Evolutionary conservation across 371 early-diverging fungal genomes (phyloP).

Genomic region (Mortierella sp.): DNA sequence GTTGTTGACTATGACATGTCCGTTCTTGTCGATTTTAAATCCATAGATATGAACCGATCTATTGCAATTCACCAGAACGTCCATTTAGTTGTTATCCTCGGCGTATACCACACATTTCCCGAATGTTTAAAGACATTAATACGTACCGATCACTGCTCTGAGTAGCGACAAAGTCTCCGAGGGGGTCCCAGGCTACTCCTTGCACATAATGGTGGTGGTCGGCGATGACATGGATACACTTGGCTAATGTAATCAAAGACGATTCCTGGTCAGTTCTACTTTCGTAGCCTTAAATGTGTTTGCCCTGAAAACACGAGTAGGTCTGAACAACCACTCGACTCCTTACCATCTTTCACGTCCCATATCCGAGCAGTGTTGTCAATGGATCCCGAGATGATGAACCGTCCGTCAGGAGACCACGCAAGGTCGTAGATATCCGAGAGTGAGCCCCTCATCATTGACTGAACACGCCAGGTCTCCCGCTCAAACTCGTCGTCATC

Average conservation of each 20-base stretch:
- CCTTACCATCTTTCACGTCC: slow-evolving; percentile 80
- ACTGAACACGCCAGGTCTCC: slow-evolving; percentile 70
- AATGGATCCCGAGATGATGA: slow-evolving; percentile 90
- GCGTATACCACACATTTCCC: background rate
- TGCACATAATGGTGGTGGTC: slow-evolving; percentile 96
- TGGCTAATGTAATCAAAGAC: slow-evolving; percentile 61
- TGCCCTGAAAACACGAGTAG: too few species aligned
- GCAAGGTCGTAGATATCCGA: slow-evolving; percentile 94
- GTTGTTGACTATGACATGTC: slow-evolving; percentile 34
- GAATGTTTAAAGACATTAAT: background rate
- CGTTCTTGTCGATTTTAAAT: slow-evolving; percentile 41
- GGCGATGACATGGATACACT: slow-evolving; percentile 82
- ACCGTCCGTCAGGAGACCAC: slow-evolving; percentile 94
- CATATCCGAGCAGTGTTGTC: slow-evolving; percentile 95
- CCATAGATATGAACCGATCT: slow-evolving; percentile 68
- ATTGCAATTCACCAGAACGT: background rate
- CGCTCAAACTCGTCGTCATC: slow-evolving; percentile 58
- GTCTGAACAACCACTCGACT: background rate
- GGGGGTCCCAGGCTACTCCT: slow-evolving; percentile 97
- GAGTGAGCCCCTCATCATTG: slow-evolving; percentile 66
- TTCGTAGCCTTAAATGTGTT: too few species aligned
- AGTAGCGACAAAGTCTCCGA: slow-evolving; percentile 88
- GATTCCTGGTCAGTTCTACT: background rate
- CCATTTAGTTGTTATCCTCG: background rate
- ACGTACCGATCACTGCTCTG: slow-evolving; percentile 93